A percentile compares a stretch with the other conserved stretches of the same genome.
Conservation (phyloP, 2,329 filamentous ascomycete genomes). For the Escovopsis sp. region DNA sequence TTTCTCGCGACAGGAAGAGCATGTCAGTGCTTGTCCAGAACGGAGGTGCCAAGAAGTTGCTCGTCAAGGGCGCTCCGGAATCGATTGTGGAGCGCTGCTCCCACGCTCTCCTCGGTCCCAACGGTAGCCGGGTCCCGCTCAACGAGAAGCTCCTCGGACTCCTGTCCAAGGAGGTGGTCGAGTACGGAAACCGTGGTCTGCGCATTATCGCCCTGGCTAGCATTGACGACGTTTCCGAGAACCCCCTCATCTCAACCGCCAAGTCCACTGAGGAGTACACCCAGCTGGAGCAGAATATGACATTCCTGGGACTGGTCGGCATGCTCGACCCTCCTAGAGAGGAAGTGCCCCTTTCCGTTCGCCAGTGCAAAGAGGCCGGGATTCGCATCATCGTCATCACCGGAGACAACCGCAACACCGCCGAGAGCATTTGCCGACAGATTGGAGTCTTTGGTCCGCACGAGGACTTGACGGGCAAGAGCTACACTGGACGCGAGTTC, state of each 20-base stretch:
- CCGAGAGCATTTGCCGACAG: slow-evolving; percentile 92
- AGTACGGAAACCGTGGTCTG: slow-evolving; percentile 83
- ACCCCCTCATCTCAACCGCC: slow-evolving; percentile 56
- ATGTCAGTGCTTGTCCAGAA: slow-evolving; percentile 88
- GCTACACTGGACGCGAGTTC: slow-evolving; percentile 89
- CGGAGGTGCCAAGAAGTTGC: slow-evolving; percentile 57
- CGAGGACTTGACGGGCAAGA: slow-evolving; percentile 81
- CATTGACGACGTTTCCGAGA: slow-evolving; percentile 58
- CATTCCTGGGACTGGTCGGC: slow-evolving; percentile 79
- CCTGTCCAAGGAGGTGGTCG: slow-evolving; percentile 64
- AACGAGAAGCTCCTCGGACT: slow-evolving; percentile 53
- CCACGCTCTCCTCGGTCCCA: slow-evolving; percentile 59
- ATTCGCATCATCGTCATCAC: slow-evolving; percentile 97
- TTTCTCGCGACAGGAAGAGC: slow-evolving; percentile 94
- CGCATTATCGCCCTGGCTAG: slow-evolving; percentile 89
- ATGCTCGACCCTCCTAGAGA: slow-evolving; percentile 95
- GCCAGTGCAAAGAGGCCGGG: slow-evolving; percentile 79
- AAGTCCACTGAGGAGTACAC: slow-evolving; percentile 74
- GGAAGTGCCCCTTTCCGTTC: slow-evolving; percentile 75
- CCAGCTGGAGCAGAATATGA: slow-evolving; percentile 85
- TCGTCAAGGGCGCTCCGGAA: slow-evolving; percentile 95
- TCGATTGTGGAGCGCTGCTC: slow-evolving; percentile 87
- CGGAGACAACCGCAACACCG: slow-evolving; percentile 93
- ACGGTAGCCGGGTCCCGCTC: slow-evolving; percentile 64
- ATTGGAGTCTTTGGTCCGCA: slow-evolving; percentile 80